Conservation (phyloP, 2,329 filamentous ascomycete species). For the Grosmannia clavigera region DNA sequence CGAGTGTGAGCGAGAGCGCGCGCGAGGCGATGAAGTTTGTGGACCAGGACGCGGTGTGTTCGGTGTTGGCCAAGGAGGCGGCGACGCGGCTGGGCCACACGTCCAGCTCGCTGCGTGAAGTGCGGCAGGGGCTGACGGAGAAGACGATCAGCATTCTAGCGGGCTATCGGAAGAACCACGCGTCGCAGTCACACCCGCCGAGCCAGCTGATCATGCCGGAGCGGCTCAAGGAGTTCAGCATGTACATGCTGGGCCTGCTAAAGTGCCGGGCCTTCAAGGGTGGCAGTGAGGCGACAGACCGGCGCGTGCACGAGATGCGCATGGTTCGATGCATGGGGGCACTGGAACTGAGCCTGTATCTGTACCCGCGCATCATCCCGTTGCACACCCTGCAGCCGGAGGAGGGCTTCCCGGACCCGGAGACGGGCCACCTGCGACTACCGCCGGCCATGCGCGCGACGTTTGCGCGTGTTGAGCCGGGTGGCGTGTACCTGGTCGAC, state of each 20-base stretch:
- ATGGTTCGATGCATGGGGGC: constrained; percentile 82
- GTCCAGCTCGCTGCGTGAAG: constrained; percentile 69
- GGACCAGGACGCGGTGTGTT: constrained; percentile 86
- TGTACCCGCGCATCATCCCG: constrained; percentile 88
- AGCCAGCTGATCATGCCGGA: constrained; percentile 92
- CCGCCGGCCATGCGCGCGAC: constrained; percentile 70
- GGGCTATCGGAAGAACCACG: constrained; percentile 85
- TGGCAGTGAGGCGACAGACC: constrained; percentile 79
- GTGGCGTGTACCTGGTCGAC: constrained; percentile 87
- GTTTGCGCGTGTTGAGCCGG: constrained; percentile 80
- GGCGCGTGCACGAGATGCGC: constrained; percentile 81
- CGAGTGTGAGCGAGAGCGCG: constrained; percentile 76
- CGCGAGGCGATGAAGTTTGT: constrained; percentile 83
- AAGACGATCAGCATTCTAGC: constrained; percentile 88
- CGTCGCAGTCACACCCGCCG: constrained; percentile 68
- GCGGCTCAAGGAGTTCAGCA: constrained; percentile 88
- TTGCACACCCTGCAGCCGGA: constrained; percentile 78
- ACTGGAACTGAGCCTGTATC: constrained; percentile 75
- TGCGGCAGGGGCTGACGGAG: constrained; percentile 71
- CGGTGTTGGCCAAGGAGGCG: constrained; percentile 85
- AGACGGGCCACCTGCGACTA: constrained; percentile 76
- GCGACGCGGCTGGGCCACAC: constrained; percentile 64
- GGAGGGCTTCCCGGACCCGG: constrained; percentile 81
- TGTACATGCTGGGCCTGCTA: constrained; percentile 84
- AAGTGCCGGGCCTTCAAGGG: constrained; percentile 92